Evolutionary conservation across 805 yeast genomes (phyloP), one percentile per base, ranked within the genome.

Genomic region (Metschnikowia vanudenii): DNA sequence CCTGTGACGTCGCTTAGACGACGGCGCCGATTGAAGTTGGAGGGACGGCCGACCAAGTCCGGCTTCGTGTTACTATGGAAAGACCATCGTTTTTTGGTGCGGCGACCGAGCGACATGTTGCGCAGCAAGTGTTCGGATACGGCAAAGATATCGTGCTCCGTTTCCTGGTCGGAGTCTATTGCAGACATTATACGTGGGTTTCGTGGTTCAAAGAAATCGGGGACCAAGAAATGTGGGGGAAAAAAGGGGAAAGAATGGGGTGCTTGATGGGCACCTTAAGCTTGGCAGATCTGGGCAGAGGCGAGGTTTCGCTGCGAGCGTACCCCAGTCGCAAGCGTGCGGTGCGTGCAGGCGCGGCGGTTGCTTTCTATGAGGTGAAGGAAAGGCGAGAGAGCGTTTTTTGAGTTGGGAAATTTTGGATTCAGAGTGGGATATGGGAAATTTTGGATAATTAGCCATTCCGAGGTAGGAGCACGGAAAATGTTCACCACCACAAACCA

Each of bases 81-180:
- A 10, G 74, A 69, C 76, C 76, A 71, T 49, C 76, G 55, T 48
- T 71, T 69, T 36, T 64, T 64, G 17, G 73, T 69, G 44, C 74
- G 56, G 48, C 64, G 59, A 13, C 68, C 67, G 17, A 63, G 46
- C 47, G 64, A 61, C 17, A 61, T 54, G 38, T 54, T 60, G 35
- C 63, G 53, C 48, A 52, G 58, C 18, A 68, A 47, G 18, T 71
- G 69, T 10, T 67, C 57, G 22, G 69, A 58, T 12, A 73, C 74
- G 49, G 69, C 58, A 56, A 56, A 59, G 40, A 65, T 49, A 49
- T 67, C 73, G 37, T 58, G 47, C 16, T 68, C 73, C 18, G 56
- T 60, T 37, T 67, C 71, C 16, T 41, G 31, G 43, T 52, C 56
- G 37, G 53, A 52, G 56, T 76, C 38, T 54, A 65, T 33, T 72